Evolutionary conservation across 2,329 filamentous ascomycete genomes (phyloP).

Genomic region (Dothistroma septosporum): DNA sequence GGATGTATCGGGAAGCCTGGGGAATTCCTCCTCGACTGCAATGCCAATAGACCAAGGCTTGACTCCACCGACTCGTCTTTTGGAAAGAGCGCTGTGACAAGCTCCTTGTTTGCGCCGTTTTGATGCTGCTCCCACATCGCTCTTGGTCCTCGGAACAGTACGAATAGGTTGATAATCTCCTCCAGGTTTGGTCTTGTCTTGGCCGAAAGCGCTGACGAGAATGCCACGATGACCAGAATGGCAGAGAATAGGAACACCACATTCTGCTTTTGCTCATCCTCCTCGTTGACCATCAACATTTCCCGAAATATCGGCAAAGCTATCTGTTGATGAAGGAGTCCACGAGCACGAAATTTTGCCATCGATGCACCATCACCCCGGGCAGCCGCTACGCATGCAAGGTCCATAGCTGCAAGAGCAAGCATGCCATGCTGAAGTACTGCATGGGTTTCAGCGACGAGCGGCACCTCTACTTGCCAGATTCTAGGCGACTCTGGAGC

Average conservation of each 20-base stretch:
- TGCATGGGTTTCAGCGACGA: constrained; percentile 16
- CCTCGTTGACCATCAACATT: constrained; percentile 13
- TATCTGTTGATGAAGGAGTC: constrained; percentile 28
- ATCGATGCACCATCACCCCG: constrained; percentile 8
- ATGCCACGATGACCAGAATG: constrained; percentile 27
- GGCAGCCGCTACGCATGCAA: constrained; percentile 16
- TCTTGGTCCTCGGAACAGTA: constrained; percentile 23
- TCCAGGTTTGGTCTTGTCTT: constrained; percentile 21
- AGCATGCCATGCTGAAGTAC: constrained; percentile 30
- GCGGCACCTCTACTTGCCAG: constrained; percentile 25
- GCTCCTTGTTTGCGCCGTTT: constrained; percentile 9
- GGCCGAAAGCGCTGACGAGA: constrained; percentile 24
- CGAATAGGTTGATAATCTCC: constrained; percentile 27
- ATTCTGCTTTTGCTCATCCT: constrained; percentile 14
- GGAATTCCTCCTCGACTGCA: background rate
- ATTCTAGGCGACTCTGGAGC: constrained; percentile 19
- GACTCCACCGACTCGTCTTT: background rate
- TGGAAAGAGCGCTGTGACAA: constrained; percentile 16
- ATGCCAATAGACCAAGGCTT: background rate
- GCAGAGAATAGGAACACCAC: constrained; percentile 26
- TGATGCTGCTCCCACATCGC: constrained; percentile 20
- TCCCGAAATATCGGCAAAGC: constrained; percentile 26
- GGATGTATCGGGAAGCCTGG: background rate
- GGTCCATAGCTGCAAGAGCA: constrained; percentile 27
- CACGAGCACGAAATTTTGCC: constrained; percentile 24